phyloP scores from a whole-genome alignment of 306 rosid species.

The Rosa multiflora region DNA sequence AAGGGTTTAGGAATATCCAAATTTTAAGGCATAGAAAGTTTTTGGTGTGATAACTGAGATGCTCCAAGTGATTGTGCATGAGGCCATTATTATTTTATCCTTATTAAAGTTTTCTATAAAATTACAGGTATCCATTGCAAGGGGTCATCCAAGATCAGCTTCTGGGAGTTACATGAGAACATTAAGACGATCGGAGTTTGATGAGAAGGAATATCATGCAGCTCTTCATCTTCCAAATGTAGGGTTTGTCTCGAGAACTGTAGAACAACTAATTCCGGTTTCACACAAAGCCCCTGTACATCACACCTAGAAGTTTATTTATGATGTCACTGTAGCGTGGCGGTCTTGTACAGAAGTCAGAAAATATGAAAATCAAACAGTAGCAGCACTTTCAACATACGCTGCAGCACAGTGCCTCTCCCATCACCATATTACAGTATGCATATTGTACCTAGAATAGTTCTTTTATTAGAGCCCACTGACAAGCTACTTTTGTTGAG shows the following conservation, averaged over 20 bases:
- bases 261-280: slow-evolving; percentile 55
- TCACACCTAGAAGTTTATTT: slow-evolving; percentile 11
- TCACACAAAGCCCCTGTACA: slow-evolving; percentile 23
- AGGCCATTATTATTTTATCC: not conserved
- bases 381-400: not conserved
- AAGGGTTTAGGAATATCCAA: not conserved
- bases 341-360: not conserved
- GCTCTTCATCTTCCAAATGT: slow-evolving; percentile 73
- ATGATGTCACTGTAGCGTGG: not conserved
- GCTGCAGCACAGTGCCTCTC: too few species aligned
- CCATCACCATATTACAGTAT: too few species aligned
- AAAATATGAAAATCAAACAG: not conserved
- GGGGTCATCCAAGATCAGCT: slow-evolving; percentile 70
- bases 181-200: slow-evolving; percentile 48
- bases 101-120: not conserved
- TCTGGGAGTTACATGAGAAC: slow-evolving; percentile 46
- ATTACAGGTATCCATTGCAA: slow-evolving; percentile 63
- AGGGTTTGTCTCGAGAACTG: slow-evolving; percentile 40
- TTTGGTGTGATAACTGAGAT: not conserved
- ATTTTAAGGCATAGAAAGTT: not conserved
- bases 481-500: too few species aligned
- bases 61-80: not conserved
- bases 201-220: slow-evolving; percentile 44
- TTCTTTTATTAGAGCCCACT: too few species aligned
- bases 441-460: too few species aligned